Percentiles rank a stretch among this genome's conserved stretches.
These are phyloP conservation scores for Candida ipomoeae DNA, from an alignment of 805 yeast species.

Conservation along the genomic window DNA sequence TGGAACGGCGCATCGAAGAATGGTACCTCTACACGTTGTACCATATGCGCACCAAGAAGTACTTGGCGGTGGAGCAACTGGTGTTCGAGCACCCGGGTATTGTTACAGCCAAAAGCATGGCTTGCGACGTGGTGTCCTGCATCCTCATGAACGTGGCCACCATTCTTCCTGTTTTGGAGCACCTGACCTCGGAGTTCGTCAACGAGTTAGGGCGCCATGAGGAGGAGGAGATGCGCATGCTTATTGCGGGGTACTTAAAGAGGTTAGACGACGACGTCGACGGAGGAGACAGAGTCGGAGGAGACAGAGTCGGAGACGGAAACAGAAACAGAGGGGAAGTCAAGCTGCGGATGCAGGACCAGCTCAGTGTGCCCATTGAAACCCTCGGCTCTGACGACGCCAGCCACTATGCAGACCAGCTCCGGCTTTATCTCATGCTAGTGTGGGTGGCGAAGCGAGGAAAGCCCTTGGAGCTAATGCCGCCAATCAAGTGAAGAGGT, in stretches of 20 bases:
- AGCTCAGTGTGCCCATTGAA: not conserved
- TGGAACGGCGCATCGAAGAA: not conserved
- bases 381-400: not conserved
- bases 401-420: not conserved
- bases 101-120: slow-evolving; percentile 1
- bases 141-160: slow-evolving; percentile 1
- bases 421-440: not conserved
- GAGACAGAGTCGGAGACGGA: no score
- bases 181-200: not conserved
- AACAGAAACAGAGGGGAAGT: not conserved
- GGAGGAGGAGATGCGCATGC: not conserved
- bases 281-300: no score
- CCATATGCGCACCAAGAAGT: slow-evolving; percentile 6
- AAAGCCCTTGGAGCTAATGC: not conserved
- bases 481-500: not conserved
- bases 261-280: not conserved
- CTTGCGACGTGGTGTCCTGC: not conserved
- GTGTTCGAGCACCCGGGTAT: not conserved
- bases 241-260: not conserved
- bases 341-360: not conserved
- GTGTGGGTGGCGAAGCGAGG: slow-evolving; percentile 2
- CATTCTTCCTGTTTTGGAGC: not conserved
- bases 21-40: not conserved
- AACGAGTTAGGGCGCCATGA: not conserved
- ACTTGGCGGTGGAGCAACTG: slow-evolving; percentile 5